These are phyloP conservation scores for Delphinella strobiligena DNA, from an alignment of 2,329 filamentous ascomycete species.

Conservation along the genomic window DNA sequence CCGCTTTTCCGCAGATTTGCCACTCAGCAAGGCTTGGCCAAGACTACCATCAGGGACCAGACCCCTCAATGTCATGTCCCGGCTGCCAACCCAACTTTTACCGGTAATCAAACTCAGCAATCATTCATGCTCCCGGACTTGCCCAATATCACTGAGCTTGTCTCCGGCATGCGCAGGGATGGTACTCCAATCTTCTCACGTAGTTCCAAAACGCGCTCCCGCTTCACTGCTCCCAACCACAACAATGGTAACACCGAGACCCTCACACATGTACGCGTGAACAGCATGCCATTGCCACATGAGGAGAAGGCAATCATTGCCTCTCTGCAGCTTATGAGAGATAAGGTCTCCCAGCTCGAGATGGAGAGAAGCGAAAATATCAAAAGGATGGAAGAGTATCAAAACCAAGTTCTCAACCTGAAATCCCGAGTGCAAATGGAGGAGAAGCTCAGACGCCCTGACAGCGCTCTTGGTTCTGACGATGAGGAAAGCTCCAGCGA, in stretches of 20 bases:
- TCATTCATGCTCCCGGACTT: constrained; percentile 51
- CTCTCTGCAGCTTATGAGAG: constrained; percentile 46
- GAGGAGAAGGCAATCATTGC: constrained; percentile 53
- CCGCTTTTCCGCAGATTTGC: no score
- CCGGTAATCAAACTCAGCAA: constrained; percentile 40
- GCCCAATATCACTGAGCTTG: constrained; percentile 48
- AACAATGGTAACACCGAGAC: constrained; percentile 11
- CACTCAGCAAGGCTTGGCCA: constrained; percentile 4
- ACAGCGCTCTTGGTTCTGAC: constrained; percentile 35
- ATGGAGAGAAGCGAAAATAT: constrained; percentile 41
- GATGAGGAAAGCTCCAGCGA: constrained; percentile 33
- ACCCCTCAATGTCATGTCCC: constrained; percentile 16
- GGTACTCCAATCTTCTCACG: constrained; percentile 46
- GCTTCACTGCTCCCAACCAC: constrained; percentile 39
- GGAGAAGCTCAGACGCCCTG: constrained; percentile 27
- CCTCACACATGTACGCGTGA: constrained; percentile 34
- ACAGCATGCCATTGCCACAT: constrained; percentile 44
- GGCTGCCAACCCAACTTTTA: constrained; percentile 22
- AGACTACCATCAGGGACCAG: constrained; percentile 4
- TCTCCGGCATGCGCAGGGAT: constrained; percentile 46
- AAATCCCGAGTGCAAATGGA: constrained; percentile 33
- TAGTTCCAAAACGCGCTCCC: constrained; percentile 37
- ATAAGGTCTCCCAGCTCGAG: constrained; percentile 45
- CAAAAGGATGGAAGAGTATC: constrained; percentile 41
- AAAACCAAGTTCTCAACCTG: constrained; percentile 48